phyloP scores from a whole-genome alignment of 2,329 filamentous ascomycete genomes.

The Fusarium devonianum region DNA sequence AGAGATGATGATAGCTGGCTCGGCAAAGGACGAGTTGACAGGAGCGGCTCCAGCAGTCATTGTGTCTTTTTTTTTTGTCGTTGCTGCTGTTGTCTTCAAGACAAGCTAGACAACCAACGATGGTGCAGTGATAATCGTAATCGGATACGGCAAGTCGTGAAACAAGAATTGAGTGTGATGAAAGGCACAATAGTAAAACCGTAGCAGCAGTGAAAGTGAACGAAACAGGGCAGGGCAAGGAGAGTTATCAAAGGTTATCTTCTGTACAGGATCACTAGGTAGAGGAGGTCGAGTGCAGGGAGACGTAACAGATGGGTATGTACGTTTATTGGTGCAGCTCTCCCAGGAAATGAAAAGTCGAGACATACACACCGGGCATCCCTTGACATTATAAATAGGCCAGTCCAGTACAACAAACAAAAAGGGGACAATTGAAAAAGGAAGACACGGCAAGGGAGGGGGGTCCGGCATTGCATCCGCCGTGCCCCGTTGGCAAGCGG shows the following conservation, averaged over 20 bases:
- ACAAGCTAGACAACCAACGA: too few relatives aligned
- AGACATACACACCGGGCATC: constrained; percentile 13
- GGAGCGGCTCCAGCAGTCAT: constrained; percentile 39
- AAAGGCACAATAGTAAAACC: too few relatives aligned
- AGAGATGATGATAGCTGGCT: constrained; percentile 34
- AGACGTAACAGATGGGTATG: constrained; percentile 29
- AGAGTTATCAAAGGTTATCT: constrained; percentile 4
- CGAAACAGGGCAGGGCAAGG: not conserved
- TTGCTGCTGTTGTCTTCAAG: too few relatives aligned
- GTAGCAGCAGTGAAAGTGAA: too few relatives aligned
- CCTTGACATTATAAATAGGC: constrained; percentile 27
- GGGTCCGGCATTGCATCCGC: constrained; percentile 36
- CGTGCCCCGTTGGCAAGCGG: constrained; percentile 15
- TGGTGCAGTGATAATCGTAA: constrained; percentile 5
- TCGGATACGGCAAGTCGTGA: too few relatives aligned
- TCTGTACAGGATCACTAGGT: constrained; percentile 23
- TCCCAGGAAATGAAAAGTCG: constrained; percentile 1
- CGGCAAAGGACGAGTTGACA: constrained; percentile 32
- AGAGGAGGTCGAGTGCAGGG: constrained; percentile 20
- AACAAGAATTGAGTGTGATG: too few relatives aligned
- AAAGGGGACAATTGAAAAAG: constrained; percentile 26
- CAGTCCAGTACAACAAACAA: constrained; percentile 7
- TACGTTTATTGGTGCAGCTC: constrained; percentile 16
- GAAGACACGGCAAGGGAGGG: constrained; percentile 21
- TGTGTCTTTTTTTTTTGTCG: constrained; percentile 16